Conservation (phyloP, 108 stramenopile species). For the Skeletonema tropicum region DNA sequence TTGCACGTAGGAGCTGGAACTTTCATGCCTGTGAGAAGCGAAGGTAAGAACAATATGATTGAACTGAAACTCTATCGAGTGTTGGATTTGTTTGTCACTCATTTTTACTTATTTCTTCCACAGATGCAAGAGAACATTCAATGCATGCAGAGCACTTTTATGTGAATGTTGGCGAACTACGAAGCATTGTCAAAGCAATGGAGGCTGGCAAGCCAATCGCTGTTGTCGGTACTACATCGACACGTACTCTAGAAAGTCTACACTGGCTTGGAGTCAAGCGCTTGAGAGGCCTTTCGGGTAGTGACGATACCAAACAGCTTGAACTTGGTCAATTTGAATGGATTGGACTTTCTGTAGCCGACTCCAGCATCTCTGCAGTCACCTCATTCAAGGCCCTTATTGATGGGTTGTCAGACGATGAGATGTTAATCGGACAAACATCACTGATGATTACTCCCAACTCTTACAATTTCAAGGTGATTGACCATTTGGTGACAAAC, state of each 20-base stretch:
- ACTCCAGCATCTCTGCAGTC: conserved; percentile 21
- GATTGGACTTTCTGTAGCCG: conserved; percentile 20
- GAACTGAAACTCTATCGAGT: too few relatives aligned
- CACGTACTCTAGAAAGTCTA: conserved; percentile 58
- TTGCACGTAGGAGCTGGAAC: conserved; percentile 68
- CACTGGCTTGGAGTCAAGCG: conserved; percentile 56
- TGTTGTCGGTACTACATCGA: conserved; percentile 58
- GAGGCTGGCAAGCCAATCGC: conserved; percentile 37
- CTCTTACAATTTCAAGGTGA: conserved; percentile 54
- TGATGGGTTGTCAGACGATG: conserved; percentile 22
- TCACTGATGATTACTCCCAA: conserved; percentile 50
- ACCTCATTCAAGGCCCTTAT: conserved; percentile 32
- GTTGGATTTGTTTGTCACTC: too few relatives aligned
- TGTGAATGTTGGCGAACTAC: conserved; percentile 38
- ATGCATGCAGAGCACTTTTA: conserved; percentile 62
- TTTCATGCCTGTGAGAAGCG: conserved; percentile 48
- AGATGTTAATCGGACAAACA: conserved; percentile 40
- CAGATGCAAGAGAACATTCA: conserved; percentile 47
- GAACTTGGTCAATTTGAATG: conserved; percentile 50
- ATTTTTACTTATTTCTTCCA: too few relatives aligned
- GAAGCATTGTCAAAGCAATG: conserved; percentile 32
- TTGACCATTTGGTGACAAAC: conserved; percentile 59
- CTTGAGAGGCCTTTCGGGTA: conserved; percentile 6
- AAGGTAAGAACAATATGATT: not conserved
- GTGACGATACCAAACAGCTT: conserved; percentile 22